Conservation (phyloP, 2,329 filamentous ascomycete species). For the Microdochium nivale region DNA sequence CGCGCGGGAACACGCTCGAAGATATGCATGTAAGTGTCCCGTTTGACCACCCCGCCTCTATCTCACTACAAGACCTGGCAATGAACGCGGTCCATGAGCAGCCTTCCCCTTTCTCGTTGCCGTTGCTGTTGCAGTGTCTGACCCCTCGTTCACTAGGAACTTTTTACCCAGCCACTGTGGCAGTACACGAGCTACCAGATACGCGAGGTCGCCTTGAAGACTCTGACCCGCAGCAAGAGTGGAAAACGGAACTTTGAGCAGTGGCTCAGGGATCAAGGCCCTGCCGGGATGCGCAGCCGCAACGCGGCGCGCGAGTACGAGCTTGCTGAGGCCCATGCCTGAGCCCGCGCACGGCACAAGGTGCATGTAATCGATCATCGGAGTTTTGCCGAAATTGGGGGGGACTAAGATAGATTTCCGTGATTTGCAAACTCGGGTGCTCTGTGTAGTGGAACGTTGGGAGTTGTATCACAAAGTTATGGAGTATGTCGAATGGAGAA, state of each 20-base stretch:
- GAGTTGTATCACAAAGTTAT: too few relatives aligned
- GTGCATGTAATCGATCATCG: too few relatives aligned
- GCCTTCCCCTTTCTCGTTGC: too few relatives aligned
- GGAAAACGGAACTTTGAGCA: neutral
- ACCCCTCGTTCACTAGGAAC: neutral
- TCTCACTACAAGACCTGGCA: neutral
- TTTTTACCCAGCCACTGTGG: neutral
- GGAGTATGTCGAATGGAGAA: too few relatives aligned
- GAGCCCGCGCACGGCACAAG: too few relatives aligned
- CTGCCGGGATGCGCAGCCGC: too few relatives aligned
- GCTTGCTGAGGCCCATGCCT: neutral
- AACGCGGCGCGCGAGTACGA: neutral
- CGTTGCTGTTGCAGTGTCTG: too few relatives aligned
- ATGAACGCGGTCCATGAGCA: too few relatives aligned
- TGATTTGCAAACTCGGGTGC: too few relatives aligned
- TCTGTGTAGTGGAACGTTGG: too few relatives aligned
- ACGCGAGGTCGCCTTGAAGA: neutral
- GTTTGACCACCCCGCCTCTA: neutral
- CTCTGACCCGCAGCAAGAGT: neutral
- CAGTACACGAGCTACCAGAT: neutral
- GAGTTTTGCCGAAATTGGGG: too few relatives aligned
- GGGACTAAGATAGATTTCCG: too few relatives aligned
- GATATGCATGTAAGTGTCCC: neutral
- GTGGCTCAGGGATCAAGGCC: neutral
- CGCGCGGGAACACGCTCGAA: neutral